Base-by-base conservation (phyloP, 495 filamentous ascomycete species). In the Bacidia gigantensis region DNA sequence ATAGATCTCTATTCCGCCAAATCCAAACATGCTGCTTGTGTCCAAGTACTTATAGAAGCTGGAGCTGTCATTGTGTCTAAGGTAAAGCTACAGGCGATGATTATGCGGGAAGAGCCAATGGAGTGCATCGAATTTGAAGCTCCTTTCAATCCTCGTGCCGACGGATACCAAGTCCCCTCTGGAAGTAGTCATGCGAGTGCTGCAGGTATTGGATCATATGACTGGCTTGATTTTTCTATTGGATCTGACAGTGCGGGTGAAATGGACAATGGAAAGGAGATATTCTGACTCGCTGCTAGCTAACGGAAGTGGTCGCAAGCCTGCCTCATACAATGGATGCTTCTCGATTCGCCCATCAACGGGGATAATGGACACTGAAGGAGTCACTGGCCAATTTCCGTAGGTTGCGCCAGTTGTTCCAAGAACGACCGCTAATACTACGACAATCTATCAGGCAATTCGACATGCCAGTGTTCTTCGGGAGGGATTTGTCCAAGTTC, bases 131-230 rank as follows among this genome's bases (percentile, higher is more conserved):
- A 66, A 26, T 65, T 50, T 53, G 67, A 74, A 32, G 54, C 64
- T 2, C 74, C 75, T 0, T 74, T 65, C 57, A 80, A 77, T 60
- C 69, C 72, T 9, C 65, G 76, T 11, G 76, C 67, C 1, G 76
- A 79, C 55, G 67, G 69, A n/a, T 79, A 75, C 50, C 69, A 75
- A 48, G 57, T 65, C n/a, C 63, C 73, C 0, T 61, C 60, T 0
- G 65, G 61, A 12, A 72, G 67, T 23, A 72, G 66, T 1, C 63
- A 64, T 0, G 76, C 73, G 0, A 66, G 67, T 11, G 75, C 63
- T 11, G 70, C 70, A 14, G 69, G 69, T 2, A 56, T 73, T 43
- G 70, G 66, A 1, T 52, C 65, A 2, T 80, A 78, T 55, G 62
- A 64, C 1, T 80, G 74, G 74, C 57, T 79, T 14, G 76, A 80